Percentiles rank a stretch among this genome's conserved stretches.
Evolutionary conservation across 1,139 yeast genomes (phyloP).

Genomic region (Yamadazyma friedrichii): DNA sequence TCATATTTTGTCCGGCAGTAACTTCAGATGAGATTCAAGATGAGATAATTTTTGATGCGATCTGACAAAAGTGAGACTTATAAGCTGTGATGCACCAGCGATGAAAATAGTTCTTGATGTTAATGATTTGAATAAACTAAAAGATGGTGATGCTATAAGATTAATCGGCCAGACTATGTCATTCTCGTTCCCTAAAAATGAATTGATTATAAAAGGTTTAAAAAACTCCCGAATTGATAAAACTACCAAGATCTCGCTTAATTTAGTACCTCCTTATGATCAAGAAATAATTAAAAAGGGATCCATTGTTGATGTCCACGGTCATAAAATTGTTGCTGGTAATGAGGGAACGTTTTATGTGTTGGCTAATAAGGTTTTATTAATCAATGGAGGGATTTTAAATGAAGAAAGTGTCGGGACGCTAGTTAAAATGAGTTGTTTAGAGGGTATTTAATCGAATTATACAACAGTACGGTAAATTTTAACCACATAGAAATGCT

Average conservation of each 20-base stretch:
- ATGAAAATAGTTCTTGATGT: conserved; percentile 12
- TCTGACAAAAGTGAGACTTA: background rate
- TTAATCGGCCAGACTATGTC: conserved; percentile 6
- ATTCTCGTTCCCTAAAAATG: conserved; percentile 4
- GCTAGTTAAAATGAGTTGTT: conserved; percentile 4
- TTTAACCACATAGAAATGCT: too few species aligned
- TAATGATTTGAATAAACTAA: background rate
- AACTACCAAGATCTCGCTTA: background rate
- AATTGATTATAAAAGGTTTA: conserved; percentile 3
- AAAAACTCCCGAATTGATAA: background rate
- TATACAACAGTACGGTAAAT: background rate
- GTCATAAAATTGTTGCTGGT: background rate
- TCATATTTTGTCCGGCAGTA: conserved; percentile 22
- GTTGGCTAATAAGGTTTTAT: background rate
- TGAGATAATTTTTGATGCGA: conserved; percentile 2
- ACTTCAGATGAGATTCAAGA: background rate
- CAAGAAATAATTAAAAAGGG: conserved; percentile 5
- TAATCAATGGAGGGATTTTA: conserved; percentile 6
- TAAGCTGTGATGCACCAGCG: background rate
- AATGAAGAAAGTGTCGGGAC: conserved; percentile 4
- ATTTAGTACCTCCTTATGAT: conserved; percentile 1
- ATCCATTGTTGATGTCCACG: conserved; percentile 7
- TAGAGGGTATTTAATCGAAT: too few species aligned
- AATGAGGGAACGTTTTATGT: too few species aligned
- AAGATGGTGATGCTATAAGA: conserved; percentile 1